Percentiles rank a stretch among this genome's conserved stretches.
Evolutionary conservation across 1,284 basidiomycete species (phyloP).

Genomic region (Clitocybe nebularis): DNA sequence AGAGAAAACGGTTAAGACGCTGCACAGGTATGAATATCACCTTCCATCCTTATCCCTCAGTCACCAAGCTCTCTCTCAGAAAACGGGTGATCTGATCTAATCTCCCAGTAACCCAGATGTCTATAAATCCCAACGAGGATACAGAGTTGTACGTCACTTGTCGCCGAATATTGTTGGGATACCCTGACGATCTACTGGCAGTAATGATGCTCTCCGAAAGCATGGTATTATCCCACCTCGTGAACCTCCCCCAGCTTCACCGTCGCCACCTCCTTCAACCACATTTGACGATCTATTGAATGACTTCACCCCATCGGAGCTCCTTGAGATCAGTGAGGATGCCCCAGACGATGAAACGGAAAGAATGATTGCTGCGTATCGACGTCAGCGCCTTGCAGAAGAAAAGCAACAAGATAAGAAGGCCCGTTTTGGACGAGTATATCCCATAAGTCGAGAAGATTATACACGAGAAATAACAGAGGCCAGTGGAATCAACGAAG

Average conservation of each 20-base stretch:
- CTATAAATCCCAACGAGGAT: conserved; percentile 81
- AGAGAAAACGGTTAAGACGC: too few species aligned
- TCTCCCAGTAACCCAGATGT: conserved; percentile 39
- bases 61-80: too few species aligned
- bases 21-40: too few species aligned
- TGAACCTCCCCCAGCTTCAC: conserved; percentile 62
- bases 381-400: conserved; percentile 64
- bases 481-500: conserved; percentile 72
- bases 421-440: conserved; percentile 81
- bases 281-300: conserved; percentile 64
- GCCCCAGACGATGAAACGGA: conserved; percentile 75
- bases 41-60: too few species aligned
- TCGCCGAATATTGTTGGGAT: background rate
- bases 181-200: conserved; percentile 27
- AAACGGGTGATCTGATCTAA: conserved; percentile 13
- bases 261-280: conserved; percentile 68
- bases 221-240: conserved; percentile 86
- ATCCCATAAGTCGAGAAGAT: conserved; percentile 89
- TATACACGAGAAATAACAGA: conserved; percentile 96
- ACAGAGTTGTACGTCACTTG: conserved; percentile 83
- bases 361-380: conserved; percentile 68
- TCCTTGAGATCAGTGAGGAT: conserved; percentile 67
- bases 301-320: conserved; percentile 63
- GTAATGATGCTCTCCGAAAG: conserved; percentile 90
- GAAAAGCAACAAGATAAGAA: conserved; percentile 59